phyloP scores from a whole-genome alignment of 177 flowering plant species.

The Vitis hybrid region DNA sequence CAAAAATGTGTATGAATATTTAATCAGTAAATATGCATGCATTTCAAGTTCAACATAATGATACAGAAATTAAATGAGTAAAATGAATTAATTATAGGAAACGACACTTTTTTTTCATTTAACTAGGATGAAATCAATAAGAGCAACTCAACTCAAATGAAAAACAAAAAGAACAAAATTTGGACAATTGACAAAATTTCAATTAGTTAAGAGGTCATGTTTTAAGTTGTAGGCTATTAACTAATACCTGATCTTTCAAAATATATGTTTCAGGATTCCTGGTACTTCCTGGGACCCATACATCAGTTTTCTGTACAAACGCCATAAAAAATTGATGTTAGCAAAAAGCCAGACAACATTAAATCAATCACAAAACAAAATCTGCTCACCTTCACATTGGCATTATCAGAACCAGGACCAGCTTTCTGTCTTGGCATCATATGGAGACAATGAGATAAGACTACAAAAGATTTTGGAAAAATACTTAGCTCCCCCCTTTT shows the following conservation, averaged over 20 bases:
- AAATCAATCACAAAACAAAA: not conserved
- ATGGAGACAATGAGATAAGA: constrained; percentile 87
- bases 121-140: not conserved
- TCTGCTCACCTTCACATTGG: constrained; percentile 37
- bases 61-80: too few relatives aligned
- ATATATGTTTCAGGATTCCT: constrained; percentile 84
- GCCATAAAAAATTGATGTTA: not conserved
- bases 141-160: not conserved
- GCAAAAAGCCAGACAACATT: too few relatives aligned
- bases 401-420: constrained; percentile 48
- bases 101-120: too few relatives aligned
- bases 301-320: constrained; percentile 53
- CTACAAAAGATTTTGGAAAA: constrained; percentile 67
- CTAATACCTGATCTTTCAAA: constrained; percentile 90
- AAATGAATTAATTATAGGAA: too few relatives aligned
- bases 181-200: not conserved
- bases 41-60: too few relatives aligned
- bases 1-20: too few relatives aligned
- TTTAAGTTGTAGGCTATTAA: not conserved
- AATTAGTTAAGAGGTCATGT: not conserved
- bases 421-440: constrained; percentile 91
- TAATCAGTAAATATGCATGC: too few relatives aligned
- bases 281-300: constrained; percentile 79
- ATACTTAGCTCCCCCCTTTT: constrained; percentile 92
- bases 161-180: not conserved